Conservation (phyloP, 805 yeast species). For the Ogataea nakhonphanomensis region DNA sequence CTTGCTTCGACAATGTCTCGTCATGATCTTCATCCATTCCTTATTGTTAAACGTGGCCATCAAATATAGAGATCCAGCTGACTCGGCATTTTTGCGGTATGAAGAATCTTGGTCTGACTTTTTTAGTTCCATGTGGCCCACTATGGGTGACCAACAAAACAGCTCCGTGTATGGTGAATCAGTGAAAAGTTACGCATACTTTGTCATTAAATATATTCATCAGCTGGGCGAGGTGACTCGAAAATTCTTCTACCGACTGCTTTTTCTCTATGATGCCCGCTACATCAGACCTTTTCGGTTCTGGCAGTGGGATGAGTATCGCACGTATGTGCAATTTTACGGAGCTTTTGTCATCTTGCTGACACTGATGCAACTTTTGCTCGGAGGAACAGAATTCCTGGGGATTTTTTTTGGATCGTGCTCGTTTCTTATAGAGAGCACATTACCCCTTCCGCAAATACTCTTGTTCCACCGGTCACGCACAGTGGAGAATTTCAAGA, state of each 20-base stretch:
- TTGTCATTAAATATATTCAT: not conserved
- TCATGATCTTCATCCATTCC: slow-evolving; percentile 81
- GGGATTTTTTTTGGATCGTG: slow-evolving; percentile 32
- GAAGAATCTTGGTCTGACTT: slow-evolving; percentile 30
- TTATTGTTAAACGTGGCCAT: slow-evolving; percentile 62
- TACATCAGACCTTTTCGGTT: slow-evolving; percentile 62
- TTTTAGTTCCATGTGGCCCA: slow-evolving; percentile 13
- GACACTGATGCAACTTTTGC: slow-evolving; percentile 20
- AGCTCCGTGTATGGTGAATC: not conserved
- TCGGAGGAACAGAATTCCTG: slow-evolving; percentile 25
- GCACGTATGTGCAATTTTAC: slow-evolving; percentile 42
- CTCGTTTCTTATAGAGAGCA: slow-evolving; percentile 62
- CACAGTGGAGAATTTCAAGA: slow-evolving; percentile 75
- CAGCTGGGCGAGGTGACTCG: not conserved
- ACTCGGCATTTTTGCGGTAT: slow-evolving; percentile 31
- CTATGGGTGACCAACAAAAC: not conserved
- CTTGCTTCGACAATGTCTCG: slow-evolving; percentile 68
- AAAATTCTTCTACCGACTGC: slow-evolving; percentile 34
- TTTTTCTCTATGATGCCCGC: slow-evolving; percentile 68
- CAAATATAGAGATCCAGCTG: slow-evolving; percentile 44
- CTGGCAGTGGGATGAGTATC: slow-evolving; percentile 72
- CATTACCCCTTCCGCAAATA: slow-evolving; percentile 75
- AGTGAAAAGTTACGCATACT: not conserved
- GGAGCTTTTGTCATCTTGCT: slow-evolving; percentile 34
- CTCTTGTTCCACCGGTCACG: slow-evolving; percentile 62